phyloP scores from a whole-genome alignment of 805 yeast genomes.

The Yamadazyma kitorensis region DNA sequence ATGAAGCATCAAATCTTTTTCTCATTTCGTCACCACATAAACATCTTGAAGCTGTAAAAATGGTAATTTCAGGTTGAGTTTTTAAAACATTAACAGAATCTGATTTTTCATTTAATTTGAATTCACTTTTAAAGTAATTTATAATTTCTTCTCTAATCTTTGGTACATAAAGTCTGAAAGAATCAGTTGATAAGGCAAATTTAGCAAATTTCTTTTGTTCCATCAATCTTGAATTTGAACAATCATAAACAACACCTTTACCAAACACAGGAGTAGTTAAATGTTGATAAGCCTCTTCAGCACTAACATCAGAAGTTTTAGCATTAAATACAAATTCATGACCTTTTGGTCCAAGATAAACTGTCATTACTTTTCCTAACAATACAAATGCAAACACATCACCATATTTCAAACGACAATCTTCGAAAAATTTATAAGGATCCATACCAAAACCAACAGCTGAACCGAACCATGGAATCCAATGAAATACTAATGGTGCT shows the following conservation, averaged over 20 bases:
- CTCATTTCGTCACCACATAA: conserved; percentile 91
- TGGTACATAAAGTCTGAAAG: conserved; percentile 86
- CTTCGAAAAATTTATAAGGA: conserved; percentile 86
- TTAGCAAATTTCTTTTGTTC: conserved; percentile 98
- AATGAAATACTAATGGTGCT: conserved; percentile 86
- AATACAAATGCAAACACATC: conserved; percentile 89
- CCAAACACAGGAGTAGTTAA: conserved; percentile 99
- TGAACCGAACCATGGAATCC: conserved; percentile 95
- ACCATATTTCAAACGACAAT: conserved; percentile 79
- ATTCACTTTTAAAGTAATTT: conserved; percentile 57
- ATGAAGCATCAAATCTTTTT: conserved; percentile 71
- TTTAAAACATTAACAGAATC: conserved; percentile 70
- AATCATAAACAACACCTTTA: conserved; percentile 95
- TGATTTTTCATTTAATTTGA: conserved; percentile 41
- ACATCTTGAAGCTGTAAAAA: conserved; percentile 92
- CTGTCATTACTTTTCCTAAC: conserved; percentile 92
- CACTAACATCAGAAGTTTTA: conserved; percentile 83
- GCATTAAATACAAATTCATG: conserved; percentile 95
- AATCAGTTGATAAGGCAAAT: conserved; percentile 78
- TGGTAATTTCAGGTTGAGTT: conserved; percentile 92
- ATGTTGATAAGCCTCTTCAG: conserved; percentile 94
- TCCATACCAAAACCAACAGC: conserved; percentile 88
- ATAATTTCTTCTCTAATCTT: conserved; percentile 74
- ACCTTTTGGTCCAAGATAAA: conserved; percentile 94
- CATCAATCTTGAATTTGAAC: conserved; percentile 91